phyloP scores from a whole-genome alignment of 2,329 filamentous ascomycete genomes.

The Dactylonectria estremocensis region DNA sequence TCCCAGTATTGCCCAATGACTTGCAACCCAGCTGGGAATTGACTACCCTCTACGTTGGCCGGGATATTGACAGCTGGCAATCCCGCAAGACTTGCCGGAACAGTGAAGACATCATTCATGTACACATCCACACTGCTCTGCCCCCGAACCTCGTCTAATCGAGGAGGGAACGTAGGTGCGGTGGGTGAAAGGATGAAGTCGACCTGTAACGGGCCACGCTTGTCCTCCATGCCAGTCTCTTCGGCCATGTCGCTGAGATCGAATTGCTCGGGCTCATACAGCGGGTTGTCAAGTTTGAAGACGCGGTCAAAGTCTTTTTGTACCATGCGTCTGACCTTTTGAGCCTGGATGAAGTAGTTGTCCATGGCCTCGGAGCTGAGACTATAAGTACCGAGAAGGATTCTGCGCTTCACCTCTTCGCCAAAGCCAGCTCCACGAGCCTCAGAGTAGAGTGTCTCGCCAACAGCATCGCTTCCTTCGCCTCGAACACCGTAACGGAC shows the following conservation, averaged over 20 bases:
- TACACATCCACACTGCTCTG: slow-evolving; percentile 81
- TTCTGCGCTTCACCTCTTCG: slow-evolving; percentile 86
- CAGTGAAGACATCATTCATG: slow-evolving; percentile 95
- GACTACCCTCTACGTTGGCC: slow-evolving; percentile 50
- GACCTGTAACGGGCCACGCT: slow-evolving; percentile 74
- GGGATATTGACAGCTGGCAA: slow-evolving; percentile 91
- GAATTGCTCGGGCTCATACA: slow-evolving; percentile 69
- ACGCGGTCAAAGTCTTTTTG: slow-evolving; percentile 88
- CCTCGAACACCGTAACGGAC: slow-evolving; percentile 86
- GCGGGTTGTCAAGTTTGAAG: slow-evolving; percentile 79
- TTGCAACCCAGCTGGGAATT: slow-evolving; percentile 73
- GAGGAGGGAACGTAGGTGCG: slow-evolving; percentile 82
- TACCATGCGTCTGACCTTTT: slow-evolving; percentile 87
- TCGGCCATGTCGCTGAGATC: slow-evolving; percentile 74
- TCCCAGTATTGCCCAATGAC: slow-evolving; percentile 87
- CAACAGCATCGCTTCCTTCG: slow-evolving; percentile 66
- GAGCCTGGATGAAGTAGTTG: slow-evolving; percentile 97
- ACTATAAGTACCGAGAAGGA: slow-evolving; percentile 90
- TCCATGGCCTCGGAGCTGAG: slow-evolving; percentile 92
- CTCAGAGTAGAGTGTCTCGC: slow-evolving; percentile 80
- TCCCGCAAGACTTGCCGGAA: slow-evolving; percentile 93
- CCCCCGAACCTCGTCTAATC: slow-evolving; percentile 69
- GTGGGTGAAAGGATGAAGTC: slow-evolving; percentile 93
- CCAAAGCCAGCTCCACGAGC: slow-evolving; percentile 85
- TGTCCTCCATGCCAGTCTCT: slow-evolving; percentile 65